Percentiles rank a stretch among this genome's conserved stretches.
Conservation (phyloP, 2,329 filamentous ascomycete genomes). For the Apiospora rasikravindrae region DNA sequence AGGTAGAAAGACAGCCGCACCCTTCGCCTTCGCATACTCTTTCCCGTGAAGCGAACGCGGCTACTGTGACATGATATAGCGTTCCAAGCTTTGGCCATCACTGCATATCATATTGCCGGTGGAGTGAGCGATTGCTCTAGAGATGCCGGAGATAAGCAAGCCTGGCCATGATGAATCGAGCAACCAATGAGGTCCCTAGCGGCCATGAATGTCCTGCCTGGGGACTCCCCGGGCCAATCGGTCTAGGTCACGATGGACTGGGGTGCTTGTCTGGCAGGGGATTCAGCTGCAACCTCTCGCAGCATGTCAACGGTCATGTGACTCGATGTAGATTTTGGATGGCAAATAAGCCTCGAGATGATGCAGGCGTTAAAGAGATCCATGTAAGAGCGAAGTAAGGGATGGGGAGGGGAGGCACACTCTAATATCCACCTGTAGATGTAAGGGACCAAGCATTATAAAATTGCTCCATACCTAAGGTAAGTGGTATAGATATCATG, state of each 20-base stretch:
- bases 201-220: background rate
- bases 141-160: constrained; percentile 7
- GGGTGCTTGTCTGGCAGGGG: background rate
- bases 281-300: constrained; percentile 1
- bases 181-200: constrained; percentile 1
- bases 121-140: background rate
- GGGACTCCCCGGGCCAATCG: background rate
- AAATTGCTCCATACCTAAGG: background rate
- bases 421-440: background rate
- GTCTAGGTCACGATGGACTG: background rate
- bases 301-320: constrained; percentile 9
- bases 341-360: constrained; percentile 1
- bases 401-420: background rate
- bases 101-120: background rate
- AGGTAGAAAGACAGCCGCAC: background rate
- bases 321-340: background rate
- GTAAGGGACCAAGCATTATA: background rate
- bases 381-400: background rate
- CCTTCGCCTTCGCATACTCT: constrained; percentile 1
- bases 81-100: background rate
- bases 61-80: background rate
- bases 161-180: background rate
- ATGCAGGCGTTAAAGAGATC: background rate
- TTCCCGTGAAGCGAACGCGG: background rate
- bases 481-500: no score